Evolutionary conservation across 2,329 filamentous ascomycete genomes (phyloP), one percentile per base, ranked within the genome.

Genomic region (Ophiostoma tasmaniense): DNA sequence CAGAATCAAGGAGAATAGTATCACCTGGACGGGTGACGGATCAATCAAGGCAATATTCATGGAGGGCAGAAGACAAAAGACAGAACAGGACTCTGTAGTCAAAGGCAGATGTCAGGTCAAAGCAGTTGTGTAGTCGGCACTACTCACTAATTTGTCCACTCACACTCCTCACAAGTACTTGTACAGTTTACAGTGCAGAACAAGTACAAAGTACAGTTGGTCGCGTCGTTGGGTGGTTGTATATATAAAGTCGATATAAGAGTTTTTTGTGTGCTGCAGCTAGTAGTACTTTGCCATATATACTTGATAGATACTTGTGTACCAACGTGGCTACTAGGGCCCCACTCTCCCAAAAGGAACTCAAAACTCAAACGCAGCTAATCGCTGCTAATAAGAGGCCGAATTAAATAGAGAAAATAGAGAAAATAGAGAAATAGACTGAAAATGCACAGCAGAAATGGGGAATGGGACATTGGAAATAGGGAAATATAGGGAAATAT

Each of bases 211-310:
- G 20, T n/a, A n/a, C n/a, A n/a, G n/a, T n/a, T n/a, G n/a, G 50
- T 55, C 50, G 50, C 50, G 50, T 55, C 50, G 50, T 55, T 25
- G 20, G 20, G 45, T 11, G 33, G 5, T 2, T 14, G 50, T 55
- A 55, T 25, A 22, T 14, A 25, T 22, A 22, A 64, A 64, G 62
- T 64, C 62, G 33, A 64, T 64, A 64, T 64, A 64, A 64, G 62
- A 64, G 62, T 64, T 64, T 64, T 64, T 64, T 39, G 35, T 22
- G 62, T 37, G 17, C 35, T 2, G 2, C 5, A 22, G 28, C 30
- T 17, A 30, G 3, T 42, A 30, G 14, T 35, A 14, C 4, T 33
- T 20, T 37, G 20, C 13, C 2, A 33, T 33, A 13, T 3, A 7
- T 28, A 55, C 50, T 11, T 67, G 6, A 3, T 2, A 17, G 35